Percentiles rank a stretch among this genome's conserved stretches.
phyloP scores from a whole-genome alignment of 2,329 filamentous ascomycete species.

The Neonectria magnoliae region DNA sequence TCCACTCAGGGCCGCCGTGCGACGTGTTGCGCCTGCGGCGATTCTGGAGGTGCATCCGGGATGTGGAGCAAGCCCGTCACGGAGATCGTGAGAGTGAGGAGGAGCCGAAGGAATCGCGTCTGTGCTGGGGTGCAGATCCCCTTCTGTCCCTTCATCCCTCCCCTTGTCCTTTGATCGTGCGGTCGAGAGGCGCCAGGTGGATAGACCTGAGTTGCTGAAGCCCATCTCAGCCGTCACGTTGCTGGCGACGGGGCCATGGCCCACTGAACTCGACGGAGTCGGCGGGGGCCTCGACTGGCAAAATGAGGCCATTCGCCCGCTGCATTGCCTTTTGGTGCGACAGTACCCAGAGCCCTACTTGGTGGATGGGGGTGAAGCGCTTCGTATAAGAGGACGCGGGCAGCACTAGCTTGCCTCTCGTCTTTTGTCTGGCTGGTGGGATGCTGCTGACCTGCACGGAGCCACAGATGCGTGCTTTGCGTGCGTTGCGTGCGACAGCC shows the following conservation, averaged over 20 bases:
- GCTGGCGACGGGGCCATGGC: slow-evolving; percentile 33
- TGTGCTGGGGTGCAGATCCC: slow-evolving; percentile 36
- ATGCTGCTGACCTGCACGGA: slow-evolving; percentile 30
- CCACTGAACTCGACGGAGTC: slow-evolving; percentile 4
- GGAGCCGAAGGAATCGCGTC: slow-evolving; percentile 29
- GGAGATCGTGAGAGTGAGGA: slow-evolving; percentile 31
- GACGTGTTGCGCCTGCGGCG: slow-evolving; percentile 41
- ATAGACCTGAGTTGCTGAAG: slow-evolving; percentile 15
- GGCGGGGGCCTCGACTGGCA: slow-evolving; percentile 15
- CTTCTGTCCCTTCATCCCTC: slow-evolving; percentile 23
- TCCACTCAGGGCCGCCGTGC: slow-evolving; percentile 37
- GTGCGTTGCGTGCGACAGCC: slow-evolving; percentile 13
- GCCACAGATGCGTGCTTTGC: slow-evolving; percentile 3
- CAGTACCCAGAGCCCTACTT: neutral
- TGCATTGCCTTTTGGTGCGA: slow-evolving; percentile 22
- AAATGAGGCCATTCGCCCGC: slow-evolving; percentile 29
- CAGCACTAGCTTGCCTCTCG: slow-evolving; percentile 13
- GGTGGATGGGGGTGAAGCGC: slow-evolving; percentile 3
- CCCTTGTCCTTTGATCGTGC: slow-evolving; percentile 11
- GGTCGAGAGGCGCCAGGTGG: slow-evolving; percentile 24
- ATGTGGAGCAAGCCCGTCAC: slow-evolving; percentile 39
- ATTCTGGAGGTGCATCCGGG: slow-evolving; percentile 37
- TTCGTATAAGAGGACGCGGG: slow-evolving; percentile 29
- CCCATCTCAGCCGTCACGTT: slow-evolving; percentile 10
- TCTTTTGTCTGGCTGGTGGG: slow-evolving; percentile 18